Base-by-base conservation (phyloP, 306 rosid genomes). In the Datisca glomerata region DNA sequence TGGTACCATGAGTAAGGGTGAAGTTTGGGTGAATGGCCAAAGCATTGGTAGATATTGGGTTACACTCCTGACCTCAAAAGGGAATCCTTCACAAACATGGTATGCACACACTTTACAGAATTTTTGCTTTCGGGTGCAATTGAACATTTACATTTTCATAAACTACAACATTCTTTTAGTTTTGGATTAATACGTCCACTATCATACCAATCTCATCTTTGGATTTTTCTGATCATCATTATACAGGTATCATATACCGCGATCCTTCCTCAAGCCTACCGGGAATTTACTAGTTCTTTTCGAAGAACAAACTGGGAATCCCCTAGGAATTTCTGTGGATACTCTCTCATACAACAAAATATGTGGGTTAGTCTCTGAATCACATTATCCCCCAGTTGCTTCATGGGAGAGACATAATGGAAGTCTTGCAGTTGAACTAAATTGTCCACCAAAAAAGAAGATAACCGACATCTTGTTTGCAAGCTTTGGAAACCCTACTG, bases 1-100 rank as follows among this genome's bases (percentile, higher is more conserved):
- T 27, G 75, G 73, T 43, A 64, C 86, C n/a, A 80, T 89, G 98
- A 93, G 98, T 43, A 89, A 89, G 54, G 95, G 98, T 39, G 56
- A 60, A 40, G 72, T 51, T 45, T 89, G 93, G 77, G 55, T 89
- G 59, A 89, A 89, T 24, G 95, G 93, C 47, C 63, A 66, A 40
- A 64, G 79, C 46, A 76, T 89, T 2, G 98, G 98, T 14, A 68
- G 95, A 39, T 89, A 74, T 51, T 84, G 98, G 98, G 72, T 73
- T 45, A 80, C 95, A 43, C 80, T 77, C 62, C 77, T 24, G 51
- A 80, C 86, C 15, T 49, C 66, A 22, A 24, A 53, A n/a, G 98
- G 95, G 13, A 64, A 40, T 35, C 75, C 93, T 65, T 83, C 95
- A 24, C 98, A 89, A 57, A 71, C 61, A 65, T 72, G 91, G 98